These are phyloP conservation scores for Dioscorea alata DNA, from an alignment of 106 monocot genomes.

Conservation along the genomic window DNA sequence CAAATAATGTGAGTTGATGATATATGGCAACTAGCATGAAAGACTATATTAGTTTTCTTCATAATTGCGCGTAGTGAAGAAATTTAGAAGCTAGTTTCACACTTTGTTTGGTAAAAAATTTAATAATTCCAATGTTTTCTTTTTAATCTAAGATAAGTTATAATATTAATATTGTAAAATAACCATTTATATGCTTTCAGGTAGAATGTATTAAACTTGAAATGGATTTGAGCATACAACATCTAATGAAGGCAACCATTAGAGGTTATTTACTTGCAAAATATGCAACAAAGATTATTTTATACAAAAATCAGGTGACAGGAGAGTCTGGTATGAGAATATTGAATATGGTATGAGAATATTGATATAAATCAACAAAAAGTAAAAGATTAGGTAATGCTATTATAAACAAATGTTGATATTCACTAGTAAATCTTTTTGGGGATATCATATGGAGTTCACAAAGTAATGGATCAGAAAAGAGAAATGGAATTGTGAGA, in stretches of 20 bases:
- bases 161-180: neutral
- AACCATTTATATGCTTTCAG: neutral
- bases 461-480: neutral
- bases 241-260: neutral
- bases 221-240: neutral
- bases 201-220: neutral
- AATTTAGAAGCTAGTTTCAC: neutral
- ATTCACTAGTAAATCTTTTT: neutral
- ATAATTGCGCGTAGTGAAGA: neutral
- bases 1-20: neutral
- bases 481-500: neutral
- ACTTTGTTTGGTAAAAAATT: neutral
- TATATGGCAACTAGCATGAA: neutral
- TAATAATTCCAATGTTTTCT: too few relatives aligned
- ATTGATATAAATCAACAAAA: neutral
- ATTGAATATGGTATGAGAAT: neutral
- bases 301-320: neutral
- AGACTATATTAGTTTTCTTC: neutral
- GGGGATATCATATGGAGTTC: neutral
- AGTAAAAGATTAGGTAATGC: too few relatives aligned
- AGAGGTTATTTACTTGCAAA: neutral
- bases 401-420: neutral
- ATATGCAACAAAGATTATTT: neutral
- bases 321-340: neutral
- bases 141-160: too few relatives aligned